Conservation (phyloP, 192 early-diverging fungal species). For the Backusella westeae region DNA sequence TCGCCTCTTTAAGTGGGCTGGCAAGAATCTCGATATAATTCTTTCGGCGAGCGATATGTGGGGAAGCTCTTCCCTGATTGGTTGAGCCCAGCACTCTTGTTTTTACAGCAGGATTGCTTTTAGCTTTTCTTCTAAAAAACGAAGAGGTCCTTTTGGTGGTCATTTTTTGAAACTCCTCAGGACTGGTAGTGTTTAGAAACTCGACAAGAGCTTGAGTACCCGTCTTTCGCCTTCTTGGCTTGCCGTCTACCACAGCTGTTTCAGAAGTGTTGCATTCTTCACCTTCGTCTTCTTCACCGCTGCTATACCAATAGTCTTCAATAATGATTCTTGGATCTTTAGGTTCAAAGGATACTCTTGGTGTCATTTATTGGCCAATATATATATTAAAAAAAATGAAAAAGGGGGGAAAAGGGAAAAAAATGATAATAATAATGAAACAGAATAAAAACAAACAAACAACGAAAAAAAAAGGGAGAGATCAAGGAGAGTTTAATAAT, state of each 20-base stretch:
- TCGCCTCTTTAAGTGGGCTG: background rate
- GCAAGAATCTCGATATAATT: constrained; percentile 25
- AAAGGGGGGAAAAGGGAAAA: background rate
- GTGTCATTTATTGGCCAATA: background rate
- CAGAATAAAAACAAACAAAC: background rate
- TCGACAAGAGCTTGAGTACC: constrained; percentile 36
- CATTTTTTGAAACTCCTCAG: constrained; percentile 37
- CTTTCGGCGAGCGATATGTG: background rate
- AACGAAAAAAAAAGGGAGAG: background rate
- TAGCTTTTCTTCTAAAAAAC: constrained; percentile 25
- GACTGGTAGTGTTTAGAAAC: constrained; percentile 37
- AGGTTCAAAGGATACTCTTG: constrained; percentile 2
- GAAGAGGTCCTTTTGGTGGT: constrained; percentile 6
- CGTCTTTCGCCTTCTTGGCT: constrained; percentile 12
- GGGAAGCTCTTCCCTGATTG: background rate
- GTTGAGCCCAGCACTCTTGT: background rate
- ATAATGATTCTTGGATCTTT: constrained; percentile 12
- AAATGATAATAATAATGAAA: background rate
- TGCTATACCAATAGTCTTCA: background rate
- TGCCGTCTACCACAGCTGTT: background rate
- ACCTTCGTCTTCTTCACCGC: constrained; percentile 11
- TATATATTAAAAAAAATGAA: background rate
- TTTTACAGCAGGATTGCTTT: background rate
- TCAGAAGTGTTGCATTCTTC: background rate
- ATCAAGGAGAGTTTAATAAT: background rate